Evolutionary conservation across 2,329 filamentous ascomycete genomes (phyloP).

Genomic region (Dactylonectria macrodidyma): DNA sequence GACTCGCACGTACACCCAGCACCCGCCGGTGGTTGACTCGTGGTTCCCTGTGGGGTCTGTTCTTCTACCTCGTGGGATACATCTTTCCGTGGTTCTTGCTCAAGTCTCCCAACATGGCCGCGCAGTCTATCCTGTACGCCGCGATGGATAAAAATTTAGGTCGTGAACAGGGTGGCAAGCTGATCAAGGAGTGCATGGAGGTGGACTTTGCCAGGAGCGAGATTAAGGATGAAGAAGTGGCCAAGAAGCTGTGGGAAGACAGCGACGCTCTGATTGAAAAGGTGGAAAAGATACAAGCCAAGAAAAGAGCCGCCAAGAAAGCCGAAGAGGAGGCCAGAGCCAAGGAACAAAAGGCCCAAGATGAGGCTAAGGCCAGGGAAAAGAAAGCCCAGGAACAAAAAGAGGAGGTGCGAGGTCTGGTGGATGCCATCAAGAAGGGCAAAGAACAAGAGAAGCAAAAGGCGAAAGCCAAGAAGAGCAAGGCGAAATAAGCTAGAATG

Average conservation of each 20-base stretch:
- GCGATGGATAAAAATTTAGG: constrained; percentile 84
- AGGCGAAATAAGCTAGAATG: constrained; percentile 36
- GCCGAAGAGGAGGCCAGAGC: constrained; percentile 53
- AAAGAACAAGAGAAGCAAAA: constrained; percentile 51
- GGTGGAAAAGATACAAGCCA: constrained; percentile 78
- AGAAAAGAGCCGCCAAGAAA: constrained; percentile 61
- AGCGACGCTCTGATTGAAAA: constrained; percentile 89
- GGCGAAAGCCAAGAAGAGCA: constrained; percentile 43
- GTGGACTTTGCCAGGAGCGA: constrained; percentile 81
- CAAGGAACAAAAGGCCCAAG: constrained; percentile 57
- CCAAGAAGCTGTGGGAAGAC: constrained; percentile 90
- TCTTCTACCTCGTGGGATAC: constrained; percentile 84
- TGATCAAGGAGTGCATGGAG: constrained; percentile 92
- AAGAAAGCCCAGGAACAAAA: constrained; percentile 53
- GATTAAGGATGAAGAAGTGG: constrained; percentile 82
- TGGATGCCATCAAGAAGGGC: constrained; percentile 62
- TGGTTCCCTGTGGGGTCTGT: constrained; percentile 85
- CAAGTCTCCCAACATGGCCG: constrained; percentile 86
- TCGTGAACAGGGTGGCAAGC: constrained; percentile 74
- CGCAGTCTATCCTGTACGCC: constrained; percentile 88
- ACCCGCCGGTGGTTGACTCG: constrained; percentile 89
- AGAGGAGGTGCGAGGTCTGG: constrained; percentile 54
- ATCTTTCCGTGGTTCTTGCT: constrained; percentile 88
- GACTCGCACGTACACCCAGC: constrained; percentile 86
- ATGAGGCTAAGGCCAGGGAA: constrained; percentile 52